Base-by-base conservation (phyloP, 208 protist species). In the Spironucleus salmonicida region DNA sequence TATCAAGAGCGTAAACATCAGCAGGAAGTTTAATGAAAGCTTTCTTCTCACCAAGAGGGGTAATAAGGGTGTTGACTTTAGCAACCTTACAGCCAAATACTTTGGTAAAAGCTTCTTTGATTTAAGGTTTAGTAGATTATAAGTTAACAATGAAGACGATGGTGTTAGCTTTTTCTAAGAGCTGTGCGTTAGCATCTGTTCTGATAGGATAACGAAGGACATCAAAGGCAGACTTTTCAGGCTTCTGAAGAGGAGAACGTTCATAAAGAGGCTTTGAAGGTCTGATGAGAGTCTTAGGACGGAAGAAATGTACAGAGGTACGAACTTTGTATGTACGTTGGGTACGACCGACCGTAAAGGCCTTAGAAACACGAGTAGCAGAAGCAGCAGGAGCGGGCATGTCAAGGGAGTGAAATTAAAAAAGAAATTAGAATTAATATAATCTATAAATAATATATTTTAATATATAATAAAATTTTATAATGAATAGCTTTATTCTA, bases 131-230 rank as follows among this genome's bases (percentile, higher is more conserved):
- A 88, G 94, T 97, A 49, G 94, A 85, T 74, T 84, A 87, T 69
- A 88, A 82, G 80, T 98, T 92, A 45, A 96, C 92, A 79, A 99
- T 94, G 89, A 98, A 99, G 79, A 95, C 94, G 58, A 99, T 85
- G 41, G 96, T 99, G 92, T 98, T 98, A 87, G 95, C 93, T 79
- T 95, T 92, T 88, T 99, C 96, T 78, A 99, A 96, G 89, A 96
- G 94, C 90, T 97, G 96, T 89, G 96, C 95, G 66, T 93, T 93
- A 81, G 91, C 92, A 82, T 98, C 95, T 32, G 93, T 96, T 40
- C 90, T 96, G 69, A 97, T 83, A 40, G 96, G 96, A 87, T 93
- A 93, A 83, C 93, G 88, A 80, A 98, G 88, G 79, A 97, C 81
- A 77, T 83, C 77, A 87, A 91, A 98, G 62, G 90, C 79, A 80